A percentile compares a stretch with the other conserved stretches of the same genome.
These are phyloP conservation scores for Yarrowia yakushimensis DNA, from an alignment of 805 yeast species.

Conservation along the genomic window DNA sequence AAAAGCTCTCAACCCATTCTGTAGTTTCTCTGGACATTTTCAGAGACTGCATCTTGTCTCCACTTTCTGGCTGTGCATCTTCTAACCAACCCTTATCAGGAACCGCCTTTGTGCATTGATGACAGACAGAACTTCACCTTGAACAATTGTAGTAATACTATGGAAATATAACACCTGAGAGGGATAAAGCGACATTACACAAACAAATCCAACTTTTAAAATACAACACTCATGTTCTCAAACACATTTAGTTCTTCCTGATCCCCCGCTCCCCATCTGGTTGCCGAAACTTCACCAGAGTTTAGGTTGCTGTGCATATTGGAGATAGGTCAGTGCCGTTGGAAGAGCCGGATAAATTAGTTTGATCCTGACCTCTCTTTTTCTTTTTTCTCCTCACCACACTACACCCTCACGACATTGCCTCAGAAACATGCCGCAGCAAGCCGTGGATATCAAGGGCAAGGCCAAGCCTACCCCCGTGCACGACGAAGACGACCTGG, in stretches of 20 bases:
- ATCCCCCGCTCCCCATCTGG: too few species aligned
- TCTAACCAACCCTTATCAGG: constrained; percentile 2
- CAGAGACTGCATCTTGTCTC: too few species aligned
- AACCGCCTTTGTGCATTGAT: too few species aligned
- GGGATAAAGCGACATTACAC: too few species aligned
- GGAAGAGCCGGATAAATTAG: background rate
- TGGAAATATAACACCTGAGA: too few species aligned
- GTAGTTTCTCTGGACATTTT: too few species aligned
- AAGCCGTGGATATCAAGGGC: constrained; percentile 12
- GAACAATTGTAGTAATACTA: background rate
- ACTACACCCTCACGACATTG: background rate
- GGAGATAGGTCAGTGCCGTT: constrained; percentile 13
- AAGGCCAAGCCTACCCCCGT: background rate
- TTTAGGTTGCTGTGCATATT: constrained; percentile 15
- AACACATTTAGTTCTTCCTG: too few species aligned
- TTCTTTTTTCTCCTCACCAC: too few species aligned
- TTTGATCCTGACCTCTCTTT: background rate
- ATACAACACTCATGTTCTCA: too few species aligned
- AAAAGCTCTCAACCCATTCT: too few species aligned
- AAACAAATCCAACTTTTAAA: too few species aligned
- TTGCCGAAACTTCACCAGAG: background rate
- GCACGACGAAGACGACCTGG: constrained; percentile 2
- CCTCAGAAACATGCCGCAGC: background rate
- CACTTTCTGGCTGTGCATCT: background rate
- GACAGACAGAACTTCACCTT: background rate